Conservation (phyloP, 176 grass and related monocot genomes). For the Avena eriantha region DNA sequence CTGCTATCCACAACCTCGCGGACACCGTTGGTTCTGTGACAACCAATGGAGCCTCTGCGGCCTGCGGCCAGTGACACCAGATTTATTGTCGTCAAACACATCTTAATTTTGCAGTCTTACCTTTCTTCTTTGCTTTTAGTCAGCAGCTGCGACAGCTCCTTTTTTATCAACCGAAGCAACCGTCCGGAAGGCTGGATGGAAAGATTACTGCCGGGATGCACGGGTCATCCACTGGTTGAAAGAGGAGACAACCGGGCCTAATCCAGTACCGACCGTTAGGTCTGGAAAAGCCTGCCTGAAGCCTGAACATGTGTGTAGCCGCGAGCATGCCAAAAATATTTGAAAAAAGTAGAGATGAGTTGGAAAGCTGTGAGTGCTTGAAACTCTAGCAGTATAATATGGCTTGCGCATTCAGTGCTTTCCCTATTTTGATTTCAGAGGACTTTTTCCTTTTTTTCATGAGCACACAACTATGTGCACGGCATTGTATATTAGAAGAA, state of each 20-base stretch:
- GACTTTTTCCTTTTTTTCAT: neutral
- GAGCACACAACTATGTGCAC: neutral
- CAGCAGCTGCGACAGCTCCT: neutral
- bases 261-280: neutral
- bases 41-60: neutral
- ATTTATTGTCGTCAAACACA: neutral
- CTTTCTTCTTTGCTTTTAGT: neutral
- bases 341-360: neutral
- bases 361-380: neutral
- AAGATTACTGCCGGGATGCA: neutral
- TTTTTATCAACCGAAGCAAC: neutral
- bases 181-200: neutral
- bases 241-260: neutral
- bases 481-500: neutral
- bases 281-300: neutral
- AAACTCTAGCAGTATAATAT: neutral
- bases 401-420: neutral
- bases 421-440: neutral
- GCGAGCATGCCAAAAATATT: neutral
- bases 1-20: neutral
- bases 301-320: neutral
- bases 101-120: neutral
- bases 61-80: neutral
- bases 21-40: neutral
- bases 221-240: neutral